These are phyloP conservation scores for Endocalyx cinctus DNA, from an alignment of 2,329 filamentous ascomycete species.

Conservation along the genomic window DNA sequence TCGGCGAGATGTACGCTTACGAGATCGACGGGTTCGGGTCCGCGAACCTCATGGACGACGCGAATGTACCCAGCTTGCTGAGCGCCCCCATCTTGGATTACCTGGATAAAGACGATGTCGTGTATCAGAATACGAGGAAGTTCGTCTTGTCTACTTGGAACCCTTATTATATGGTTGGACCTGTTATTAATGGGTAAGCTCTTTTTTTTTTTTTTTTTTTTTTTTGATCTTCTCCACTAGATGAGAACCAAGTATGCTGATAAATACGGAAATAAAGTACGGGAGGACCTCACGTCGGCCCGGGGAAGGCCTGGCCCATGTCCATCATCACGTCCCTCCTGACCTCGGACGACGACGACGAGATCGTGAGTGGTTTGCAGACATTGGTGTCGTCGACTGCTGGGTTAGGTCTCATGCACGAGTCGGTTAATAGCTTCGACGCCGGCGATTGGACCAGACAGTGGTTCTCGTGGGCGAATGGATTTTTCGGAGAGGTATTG, in stretches of 20 bases:
- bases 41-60: slow-evolving; percentile 55
- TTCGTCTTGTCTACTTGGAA: slow-evolving; percentile 70
- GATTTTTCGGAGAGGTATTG: slow-evolving; percentile 30
- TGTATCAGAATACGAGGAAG: slow-evolving; percentile 70
- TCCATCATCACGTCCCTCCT: slow-evolving; percentile 73
- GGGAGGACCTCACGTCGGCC: slow-evolving; percentile 49
- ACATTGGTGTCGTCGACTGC: slow-evolving; percentile 26
- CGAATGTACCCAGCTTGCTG: slow-evolving; percentile 55
- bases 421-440: slow-evolving; percentile 36
- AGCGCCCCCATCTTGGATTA: slow-evolving; percentile 54
- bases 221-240: not conserved
- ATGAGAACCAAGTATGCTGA: not conserved
- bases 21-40: slow-evolving; percentile 64
- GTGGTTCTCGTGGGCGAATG: slow-evolving; percentile 35
- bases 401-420: slow-evolving; percentile 36
- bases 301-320: slow-evolving; percentile 84
- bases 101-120: slow-evolving; percentile 37
- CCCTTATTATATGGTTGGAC: slow-evolving; percentile 63
- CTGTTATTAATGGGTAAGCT: slow-evolving; percentile 41
- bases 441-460: slow-evolving; percentile 32
- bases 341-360: slow-evolving; percentile 43
- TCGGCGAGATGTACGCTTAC: slow-evolving; percentile 62
- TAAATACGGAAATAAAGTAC: slow-evolving; percentile 24
- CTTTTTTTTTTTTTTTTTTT: slow-evolving; percentile 44
- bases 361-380: slow-evolving; percentile 30